phyloP scores from a whole-genome alignment of 2,329 filamentous ascomycete genomes.

The Ophiostoma himal-ulmi region DNA sequence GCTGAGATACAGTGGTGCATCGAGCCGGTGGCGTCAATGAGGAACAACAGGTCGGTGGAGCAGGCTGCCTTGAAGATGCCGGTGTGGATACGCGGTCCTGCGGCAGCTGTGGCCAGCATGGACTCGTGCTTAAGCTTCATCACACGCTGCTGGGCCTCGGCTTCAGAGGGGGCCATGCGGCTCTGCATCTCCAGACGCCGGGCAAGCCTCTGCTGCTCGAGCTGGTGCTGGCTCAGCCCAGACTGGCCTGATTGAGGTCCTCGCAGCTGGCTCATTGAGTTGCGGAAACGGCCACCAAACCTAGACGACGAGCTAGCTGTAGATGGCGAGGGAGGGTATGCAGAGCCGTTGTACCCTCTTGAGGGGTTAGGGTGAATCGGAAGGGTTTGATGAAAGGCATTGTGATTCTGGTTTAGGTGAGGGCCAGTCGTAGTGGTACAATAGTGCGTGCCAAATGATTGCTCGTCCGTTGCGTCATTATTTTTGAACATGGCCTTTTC shows the following conservation, averaged over 20 bases:
- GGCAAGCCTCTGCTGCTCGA: constrained; percentile 14
- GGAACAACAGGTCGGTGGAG: constrained; percentile 36
- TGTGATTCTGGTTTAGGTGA: not conserved
- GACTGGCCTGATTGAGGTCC: not conserved
- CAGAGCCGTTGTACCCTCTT: not conserved
- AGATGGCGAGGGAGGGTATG: not conserved
- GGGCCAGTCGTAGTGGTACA: not conserved
- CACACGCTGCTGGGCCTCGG: constrained; percentile 24
- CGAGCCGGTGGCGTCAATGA: constrained; percentile 36
- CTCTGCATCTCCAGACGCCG: constrained; percentile 19
- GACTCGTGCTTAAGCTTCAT: constrained; percentile 24
- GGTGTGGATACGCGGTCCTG: constrained; percentile 20
- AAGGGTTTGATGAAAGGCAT: not conserved
- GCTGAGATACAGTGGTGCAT: constrained; percentile 33
- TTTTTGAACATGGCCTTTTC: not conserved
- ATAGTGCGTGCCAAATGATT: not conserved
- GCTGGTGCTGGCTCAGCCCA: not conserved
- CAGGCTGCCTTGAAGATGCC: constrained; percentile 34
- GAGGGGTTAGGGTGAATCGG: not conserved
- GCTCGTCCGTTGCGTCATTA: not conserved
- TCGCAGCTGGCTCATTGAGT: not conserved
- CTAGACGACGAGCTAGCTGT: not conserved
- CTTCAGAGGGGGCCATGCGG: constrained; percentile 9
- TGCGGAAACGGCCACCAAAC: not conserved
- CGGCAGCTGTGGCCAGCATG: constrained; percentile 14